Conservation (phyloP, 2,329 filamentous ascomycete species). For the Didymella pomorum region DNA sequence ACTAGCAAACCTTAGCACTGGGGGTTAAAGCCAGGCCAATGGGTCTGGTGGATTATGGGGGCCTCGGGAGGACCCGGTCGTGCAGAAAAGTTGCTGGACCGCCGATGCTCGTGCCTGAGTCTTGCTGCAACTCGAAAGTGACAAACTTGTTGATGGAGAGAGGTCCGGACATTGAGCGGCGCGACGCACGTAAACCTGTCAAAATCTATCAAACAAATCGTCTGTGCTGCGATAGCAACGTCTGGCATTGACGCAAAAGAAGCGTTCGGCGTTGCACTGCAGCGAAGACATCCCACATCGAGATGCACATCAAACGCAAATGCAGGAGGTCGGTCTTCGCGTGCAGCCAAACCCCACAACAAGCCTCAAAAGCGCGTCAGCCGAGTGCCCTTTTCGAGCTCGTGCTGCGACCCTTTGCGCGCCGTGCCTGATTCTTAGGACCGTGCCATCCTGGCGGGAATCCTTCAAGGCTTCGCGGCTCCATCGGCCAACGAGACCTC, state of each 20-base stretch:
- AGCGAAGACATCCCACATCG: constrained; percentile 9
- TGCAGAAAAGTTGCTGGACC: constrained; percentile 1
- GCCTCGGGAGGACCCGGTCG: constrained; percentile 12
- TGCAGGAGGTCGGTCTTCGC: constrained; percentile 7
- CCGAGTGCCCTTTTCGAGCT: neutral
- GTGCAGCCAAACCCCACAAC: constrained; percentile 3
- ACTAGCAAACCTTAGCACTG: constrained; percentile 14
- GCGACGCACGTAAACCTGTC: constrained; percentile 8
- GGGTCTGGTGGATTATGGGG: neutral
- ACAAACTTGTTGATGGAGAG: constrained; percentile 5
- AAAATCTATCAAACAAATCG: neutral
- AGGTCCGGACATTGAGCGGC: constrained; percentile 4
- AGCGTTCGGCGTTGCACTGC: constrained; percentile 12
- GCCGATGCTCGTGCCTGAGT: constrained; percentile 5
- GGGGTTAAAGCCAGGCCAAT: constrained; percentile 7
- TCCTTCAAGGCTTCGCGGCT: neutral
- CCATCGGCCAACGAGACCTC: neutral
- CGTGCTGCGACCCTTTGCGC: constrained; percentile 16
- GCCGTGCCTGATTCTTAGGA: constrained; percentile 2
- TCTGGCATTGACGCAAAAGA: constrained; percentile 16
- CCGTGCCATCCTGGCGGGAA: constrained; percentile 17
- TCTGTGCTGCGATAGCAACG: constrained; percentile 11
- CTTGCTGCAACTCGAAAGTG: neutral
- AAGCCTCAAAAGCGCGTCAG: constrained; percentile 3
- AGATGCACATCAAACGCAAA: constrained; percentile 11